Base-by-base conservation (phyloP, 163 green algal species). In the Chlamydomonas reinhardtii region DNA sequence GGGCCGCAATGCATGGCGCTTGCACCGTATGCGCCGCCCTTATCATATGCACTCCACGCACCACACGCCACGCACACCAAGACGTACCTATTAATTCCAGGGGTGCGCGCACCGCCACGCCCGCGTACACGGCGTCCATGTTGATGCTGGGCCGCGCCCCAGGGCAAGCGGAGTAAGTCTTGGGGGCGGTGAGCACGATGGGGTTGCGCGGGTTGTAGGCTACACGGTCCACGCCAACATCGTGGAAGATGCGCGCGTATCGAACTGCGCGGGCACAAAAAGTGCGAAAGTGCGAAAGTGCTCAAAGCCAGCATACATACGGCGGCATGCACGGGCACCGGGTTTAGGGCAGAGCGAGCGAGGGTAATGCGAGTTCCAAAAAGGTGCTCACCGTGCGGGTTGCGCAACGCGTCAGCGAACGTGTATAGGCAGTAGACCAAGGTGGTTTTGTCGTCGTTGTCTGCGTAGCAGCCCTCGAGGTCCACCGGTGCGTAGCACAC, bases 141-240 rank as follows among this genome's bases (percentile, higher is more conserved):
- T 85, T 77, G 25, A 85, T 43, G 2, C 27, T 48, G 4, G 79
- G 79, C 1, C 17, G 31, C 8, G 68, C 31, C 52, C 69, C 68
- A 25, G 79, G 48, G 54, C 79, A 85, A 14, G 79, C 68, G 24
- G 24, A 2, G 79, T 52, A 72, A 4, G 69, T 72, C 32, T 78
- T 77, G 31, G 79, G 68, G 27, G 25, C 19, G 9, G 15, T 16
- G 52, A 56, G 48, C 48, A 48, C 6, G 34, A 76, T 32, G 56
- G 80, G 80, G 29, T 35, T 86, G 54, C 8, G 66, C n/a, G 34
- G 35, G 34, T 68, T 64, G 69, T 80, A 86, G 6, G 54, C 37
- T 3, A 65, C 0, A 0, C 80, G 80, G 69, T 86, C 80, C 8
- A 86, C 5, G 29, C 80, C 80, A 1, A 86, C 34, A 31, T 86